A percentile compares a stretch with the other conserved stretches of the same genome.
Evolutionary conservation across 2,329 filamentous ascomycete genomes (phyloP).

Genomic region (Ophiostoma triangulosporum): DNA sequence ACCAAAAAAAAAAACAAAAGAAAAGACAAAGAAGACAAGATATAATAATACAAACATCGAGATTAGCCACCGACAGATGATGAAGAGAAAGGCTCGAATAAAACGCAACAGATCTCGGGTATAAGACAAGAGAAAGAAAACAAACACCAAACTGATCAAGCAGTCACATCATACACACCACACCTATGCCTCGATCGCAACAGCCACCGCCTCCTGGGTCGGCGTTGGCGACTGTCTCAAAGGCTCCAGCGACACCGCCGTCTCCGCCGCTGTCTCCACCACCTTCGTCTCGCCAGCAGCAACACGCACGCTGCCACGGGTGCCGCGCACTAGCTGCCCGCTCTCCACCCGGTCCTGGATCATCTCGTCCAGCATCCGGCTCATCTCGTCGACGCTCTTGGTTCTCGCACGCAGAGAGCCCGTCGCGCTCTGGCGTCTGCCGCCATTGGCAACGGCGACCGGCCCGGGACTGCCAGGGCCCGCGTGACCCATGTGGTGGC

Average conservation of each 20-base stretch:
- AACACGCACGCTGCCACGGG: conserved; percentile 49
- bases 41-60: conserved; percentile 12
- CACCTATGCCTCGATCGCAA: conserved; percentile 18
- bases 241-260: conserved; percentile 11
- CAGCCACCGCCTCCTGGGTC: conserved; percentile 16
- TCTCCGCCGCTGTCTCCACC: background rate
- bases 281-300: conserved; percentile 25
- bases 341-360: conserved; percentile 76
- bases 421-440: conserved; percentile 7
- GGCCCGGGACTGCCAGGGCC: background rate
- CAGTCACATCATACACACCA: background rate
- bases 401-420: conserved; percentile 33
- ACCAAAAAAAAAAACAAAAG: background rate
- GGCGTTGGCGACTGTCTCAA: conserved; percentile 18
- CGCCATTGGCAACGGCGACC: background rate
- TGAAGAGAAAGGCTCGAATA: conserved; percentile 12
- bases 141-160: conserved; percentile 13
- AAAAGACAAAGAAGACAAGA: conserved; percentile 4
- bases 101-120: conserved; percentile 19
- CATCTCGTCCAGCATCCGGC: conserved; percentile 89
- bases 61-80: too few species aligned
- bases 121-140: conserved; percentile 17
- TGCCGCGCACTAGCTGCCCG: conserved; percentile 54
- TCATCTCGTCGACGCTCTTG: conserved; percentile 82
- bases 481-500: background rate